These are phyloP conservation scores for Naganishia vishniacii DNA, from an alignment of 768 basidiomycete genomes.

Conservation along the genomic window DNA sequence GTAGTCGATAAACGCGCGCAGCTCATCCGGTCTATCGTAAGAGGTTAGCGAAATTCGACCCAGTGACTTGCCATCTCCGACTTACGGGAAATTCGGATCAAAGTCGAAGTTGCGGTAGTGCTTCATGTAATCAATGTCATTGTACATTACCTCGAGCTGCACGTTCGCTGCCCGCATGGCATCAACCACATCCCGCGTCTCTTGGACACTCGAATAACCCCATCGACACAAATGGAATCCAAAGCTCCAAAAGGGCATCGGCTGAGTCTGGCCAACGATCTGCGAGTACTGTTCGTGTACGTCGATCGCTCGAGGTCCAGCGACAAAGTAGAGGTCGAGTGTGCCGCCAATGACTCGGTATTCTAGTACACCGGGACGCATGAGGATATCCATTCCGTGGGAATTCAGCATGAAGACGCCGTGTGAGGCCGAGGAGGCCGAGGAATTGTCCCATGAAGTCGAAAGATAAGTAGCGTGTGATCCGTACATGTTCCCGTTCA, in stretches of 20 bases:
- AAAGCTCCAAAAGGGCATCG: slow-evolving; percentile 70
- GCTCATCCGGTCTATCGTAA: slow-evolving; percentile 30
- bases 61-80: no score
- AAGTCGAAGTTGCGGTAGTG: slow-evolving; percentile 41
- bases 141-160: slow-evolving; percentile 62
- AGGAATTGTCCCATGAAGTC: slow-evolving; percentile 13
- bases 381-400: slow-evolving; percentile 65
- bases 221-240: slow-evolving; percentile 67
- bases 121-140: slow-evolving; percentile 38
- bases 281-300: slow-evolving; percentile 68
- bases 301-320: slow-evolving; percentile 51
- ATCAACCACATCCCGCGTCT: slow-evolving; percentile 56
- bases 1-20: slow-evolving; percentile 37
- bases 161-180: slow-evolving; percentile 65
- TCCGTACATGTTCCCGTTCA: slow-evolving; percentile 43
- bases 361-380: slow-evolving; percentile 56
- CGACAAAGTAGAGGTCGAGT: slow-evolving; percentile 69
- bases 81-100: slow-evolving; percentile 35
- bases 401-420: slow-evolving; percentile 70
- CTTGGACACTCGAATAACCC: slow-evolving; percentile 57
- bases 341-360: slow-evolving; percentile 71
- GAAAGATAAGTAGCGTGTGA: slow-evolving; percentile 35
- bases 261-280: slow-evolving; percentile 63
- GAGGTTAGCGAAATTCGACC: background rate
- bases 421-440: slow-evolving; percentile 54